Evolutionary conservation across 2,329 filamentous ascomycete species (phyloP).

Genomic region (Fusarium nygamai): DNA sequence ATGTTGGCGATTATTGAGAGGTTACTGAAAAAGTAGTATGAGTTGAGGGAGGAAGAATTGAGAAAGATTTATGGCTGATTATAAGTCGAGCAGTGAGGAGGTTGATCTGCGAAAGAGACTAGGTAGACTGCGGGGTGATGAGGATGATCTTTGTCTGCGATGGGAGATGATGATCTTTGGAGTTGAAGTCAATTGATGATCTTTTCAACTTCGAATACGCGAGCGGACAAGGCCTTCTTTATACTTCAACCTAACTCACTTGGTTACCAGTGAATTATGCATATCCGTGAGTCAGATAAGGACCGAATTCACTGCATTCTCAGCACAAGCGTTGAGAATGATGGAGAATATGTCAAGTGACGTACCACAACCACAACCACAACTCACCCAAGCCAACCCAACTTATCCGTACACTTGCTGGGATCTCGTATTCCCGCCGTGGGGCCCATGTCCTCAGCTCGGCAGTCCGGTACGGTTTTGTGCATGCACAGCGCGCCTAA

Average conservation of each 20-base stretch:
- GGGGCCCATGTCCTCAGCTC: conserved; percentile 21
- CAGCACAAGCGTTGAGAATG: conserved; percentile 21
- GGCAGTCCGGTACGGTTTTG: conserved; percentile 11
- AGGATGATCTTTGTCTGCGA: conserved; percentile 31
- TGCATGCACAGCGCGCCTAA: conserved; percentile 15
- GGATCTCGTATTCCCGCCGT: conserved; percentile 39
- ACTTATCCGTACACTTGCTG: not conserved
- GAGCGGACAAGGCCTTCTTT: conserved; percentile 26
- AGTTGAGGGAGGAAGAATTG: not conserved
- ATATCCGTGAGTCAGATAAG: not conserved
- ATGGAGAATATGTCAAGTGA: conserved; percentile 32
- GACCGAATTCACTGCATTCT: conserved; percentile 35
- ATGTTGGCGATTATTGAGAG: conserved; percentile 27
- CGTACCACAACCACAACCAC: conserved; percentile 36
- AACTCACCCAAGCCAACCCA: not conserved
- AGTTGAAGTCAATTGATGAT: conserved; percentile 16
- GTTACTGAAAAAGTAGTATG: not conserved
- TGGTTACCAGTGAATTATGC: not conserved
- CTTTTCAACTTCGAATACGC: not conserved
- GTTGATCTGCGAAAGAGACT: conserved; percentile 11
- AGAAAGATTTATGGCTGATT: not conserved
- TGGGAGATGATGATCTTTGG: conserved; percentile 10
- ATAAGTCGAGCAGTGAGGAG: conserved; percentile 3
- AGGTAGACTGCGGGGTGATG: conserved; percentile 6
- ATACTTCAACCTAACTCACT: conserved; percentile 4